Evolutionary conservation across 164 flowering plant species (phyloP), one percentile per base, ranked within the genome.

Genomic region (Euptelea pleiosperma): DNA sequence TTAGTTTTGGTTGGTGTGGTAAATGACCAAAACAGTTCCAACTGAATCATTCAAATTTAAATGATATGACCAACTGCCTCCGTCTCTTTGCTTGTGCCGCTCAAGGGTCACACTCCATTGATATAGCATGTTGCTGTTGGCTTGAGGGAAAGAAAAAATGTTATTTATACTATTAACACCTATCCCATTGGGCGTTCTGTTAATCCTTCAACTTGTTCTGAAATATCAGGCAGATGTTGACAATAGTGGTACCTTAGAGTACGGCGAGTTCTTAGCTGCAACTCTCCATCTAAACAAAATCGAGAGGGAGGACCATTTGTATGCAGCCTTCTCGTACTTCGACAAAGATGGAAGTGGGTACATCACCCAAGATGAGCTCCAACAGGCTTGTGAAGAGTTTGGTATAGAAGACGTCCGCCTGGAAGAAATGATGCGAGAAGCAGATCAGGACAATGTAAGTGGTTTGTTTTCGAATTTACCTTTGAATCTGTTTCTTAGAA

Each of bases 301-400:
- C 4, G 49, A 55, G 43, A 63, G 41, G 44, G 67, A 63, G 55
- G 67, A 63, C 25, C 67, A 63, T 48, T 39, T 63, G 50, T 63
- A 18, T 31, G 61, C 67, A 16, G 67, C 67, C 30, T 63, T 63
- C 60, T 56, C 60, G 21, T 63, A 63, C 45, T 63, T 63, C 7
- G 66, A 63, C 55, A 63, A 63, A 55, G 66, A 63, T 55, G 66
- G 66, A 46, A 53, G 66, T 55, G 66, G 66, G 36, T 55, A 46
- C 29, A 55, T 63, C 66, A 63, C 66, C 44, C 52, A 45, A 25
- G 66, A 63, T 37, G 66, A 63, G 55, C 66, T 63, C 39, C 66
- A 63, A 63, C 60, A 55, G 60, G 66, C 66, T 16, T 63, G 66
- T 36, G 53, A 47, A 6, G 66, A 63, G 28, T 55, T 63, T 41